Conservation (phyloP, 768 basidiomycete genomes). For the Mycena floridula region DNA sequence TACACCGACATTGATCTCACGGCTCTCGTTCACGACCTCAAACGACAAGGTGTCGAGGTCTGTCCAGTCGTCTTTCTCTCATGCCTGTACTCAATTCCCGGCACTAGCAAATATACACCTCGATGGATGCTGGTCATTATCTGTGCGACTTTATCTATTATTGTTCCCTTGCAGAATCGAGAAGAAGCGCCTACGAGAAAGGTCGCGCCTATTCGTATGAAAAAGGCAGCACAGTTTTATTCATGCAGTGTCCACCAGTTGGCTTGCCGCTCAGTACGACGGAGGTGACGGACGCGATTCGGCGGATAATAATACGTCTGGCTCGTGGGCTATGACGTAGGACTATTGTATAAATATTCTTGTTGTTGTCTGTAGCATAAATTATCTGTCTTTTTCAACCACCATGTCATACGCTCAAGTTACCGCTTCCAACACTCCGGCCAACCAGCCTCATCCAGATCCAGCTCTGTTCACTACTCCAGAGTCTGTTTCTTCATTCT, state of each 20-base stretch:
- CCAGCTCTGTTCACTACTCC: conserved; percentile 54
- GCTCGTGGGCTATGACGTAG: neutral
- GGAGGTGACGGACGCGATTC: conserved; percentile 63
- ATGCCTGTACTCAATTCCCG: neutral
- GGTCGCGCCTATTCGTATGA: conserved; percentile 21
- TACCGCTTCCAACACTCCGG: conserved; percentile 50
- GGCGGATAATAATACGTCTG: conserved; percentile 57
- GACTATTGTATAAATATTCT: neutral
- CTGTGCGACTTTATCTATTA: conserved; percentile 76
- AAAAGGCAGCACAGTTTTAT: conserved; percentile 49
- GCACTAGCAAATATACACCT: conserved; percentile 57
- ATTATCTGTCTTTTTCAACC: conserved; percentile 1
- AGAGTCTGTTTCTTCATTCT: conserved; percentile 26
- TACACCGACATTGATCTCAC: conserved; percentile 56
- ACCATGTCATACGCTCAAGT: conserved; percentile 72
- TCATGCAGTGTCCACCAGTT: conserved; percentile 68
- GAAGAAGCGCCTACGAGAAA: conserved; percentile 33
- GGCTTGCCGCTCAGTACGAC: conserved; percentile 57
- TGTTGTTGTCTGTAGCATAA: too few relatives aligned
- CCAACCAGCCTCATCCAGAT: conserved; percentile 54
- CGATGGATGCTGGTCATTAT: conserved; percentile 73
- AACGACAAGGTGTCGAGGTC: conserved; percentile 44
- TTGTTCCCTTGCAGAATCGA: conserved; percentile 66
- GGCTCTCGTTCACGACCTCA: conserved; percentile 49
- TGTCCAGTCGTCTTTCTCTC: neutral